A percentile compares a stretch with the other conserved stretches of the same genome.
Evolutionary conservation across 2,329 filamentous ascomycete species (phyloP).

Genomic region (Sclerotinia borealis): DNA sequence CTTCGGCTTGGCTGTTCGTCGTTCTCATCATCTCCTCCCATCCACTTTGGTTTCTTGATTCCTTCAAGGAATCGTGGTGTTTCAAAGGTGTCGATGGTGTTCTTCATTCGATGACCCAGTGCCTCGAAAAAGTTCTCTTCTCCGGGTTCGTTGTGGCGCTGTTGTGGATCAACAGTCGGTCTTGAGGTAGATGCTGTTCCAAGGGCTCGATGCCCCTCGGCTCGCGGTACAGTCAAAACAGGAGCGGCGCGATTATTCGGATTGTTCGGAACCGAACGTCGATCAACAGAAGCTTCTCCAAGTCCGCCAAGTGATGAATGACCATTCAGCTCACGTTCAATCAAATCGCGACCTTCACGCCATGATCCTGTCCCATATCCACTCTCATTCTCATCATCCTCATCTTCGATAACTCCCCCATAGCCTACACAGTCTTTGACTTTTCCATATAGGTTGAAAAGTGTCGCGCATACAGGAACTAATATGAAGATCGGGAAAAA

Average conservation of each 20-base stretch:
- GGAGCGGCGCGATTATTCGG: conserved; percentile 26
- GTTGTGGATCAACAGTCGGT: conserved; percentile 22
- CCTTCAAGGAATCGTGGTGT: conserved; percentile 74
- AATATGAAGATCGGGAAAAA: conserved; percentile 86
- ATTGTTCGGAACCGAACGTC: conserved; percentile 25
- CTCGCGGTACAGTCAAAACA: conserved; percentile 26
- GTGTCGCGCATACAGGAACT: conserved; percentile 74
- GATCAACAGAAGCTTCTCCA: conserved; percentile 23
- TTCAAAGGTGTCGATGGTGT: conserved; percentile 81
- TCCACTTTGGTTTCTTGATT: conserved; percentile 76
- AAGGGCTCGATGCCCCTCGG: conserved; percentile 29
- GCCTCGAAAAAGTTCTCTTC: conserved; percentile 80
- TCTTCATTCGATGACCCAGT: conserved; percentile 79
- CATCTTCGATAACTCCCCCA: conserved; percentile 69
- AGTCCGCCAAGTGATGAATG: conserved; percentile 47
- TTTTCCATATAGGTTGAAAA: conserved; percentile 85
- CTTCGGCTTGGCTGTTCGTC: conserved; percentile 29
- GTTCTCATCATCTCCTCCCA: conserved; percentile 52
- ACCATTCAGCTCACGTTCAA: conserved; percentile 76
- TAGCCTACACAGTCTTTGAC: conserved; percentile 71
- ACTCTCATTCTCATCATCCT: conserved; percentile 56
- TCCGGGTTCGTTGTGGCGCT: conserved; percentile 46
- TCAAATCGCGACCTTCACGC: conserved; percentile 86
- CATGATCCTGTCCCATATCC: conserved; percentile 75
- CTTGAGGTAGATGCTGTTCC: conserved; percentile 30